Evolutionary conservation across 371 early-diverging fungal species (phyloP), one percentile per base, ranked within the genome.

Genomic region (Catenaria anguillulae): DNA sequence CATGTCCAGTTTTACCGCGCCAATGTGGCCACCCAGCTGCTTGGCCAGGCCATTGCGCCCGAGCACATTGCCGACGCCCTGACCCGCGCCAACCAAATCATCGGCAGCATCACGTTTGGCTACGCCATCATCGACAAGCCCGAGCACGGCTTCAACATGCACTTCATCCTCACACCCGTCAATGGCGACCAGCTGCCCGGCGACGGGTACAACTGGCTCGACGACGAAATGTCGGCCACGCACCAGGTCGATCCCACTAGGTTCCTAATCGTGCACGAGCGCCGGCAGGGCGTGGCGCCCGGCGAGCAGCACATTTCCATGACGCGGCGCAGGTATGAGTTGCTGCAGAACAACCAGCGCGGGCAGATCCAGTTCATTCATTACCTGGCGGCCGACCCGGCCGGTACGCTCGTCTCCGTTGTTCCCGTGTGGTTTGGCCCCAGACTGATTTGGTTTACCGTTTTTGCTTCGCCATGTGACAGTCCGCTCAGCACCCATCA

Each of bases 1-100:
- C n/a, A n/a, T n/a, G n/a, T n/a, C n/a, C 40, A 61, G 55, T 61
- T 61, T 21, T 61, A 61, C 58, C 33, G 56, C 26, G 60, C 61
- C 23, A 61, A 61, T 19, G 26, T 60, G 36, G 33, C 10, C 29
- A 15, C 6, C 17, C 60, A 24, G 26, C 60, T 15, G 2, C 61
- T 61, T 17, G 26, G 15, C 2, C 26, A 33, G 17, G 31, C 23
- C 17, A 1, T 61, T 12, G 17, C 10, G n/a, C 60, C 12, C 15
- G 61, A 60, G 13, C n/a, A 31, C 24, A 31, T 56, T 21, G 15
- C 58, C 31, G 61, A 61, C 1, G 24, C 60, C 33, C 58, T 61
- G 4, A 10, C 33, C 2, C n/a, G n/a, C n/a, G n/a, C 58, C 33
- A 60, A 60, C 29, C 1, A n/a, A 1, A 5, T 26, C 24, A 60